These are phyloP conservation scores for Discostella stelligera DNA, from an alignment of 352 stramenopile species.

Conservation along the genomic window DNA sequence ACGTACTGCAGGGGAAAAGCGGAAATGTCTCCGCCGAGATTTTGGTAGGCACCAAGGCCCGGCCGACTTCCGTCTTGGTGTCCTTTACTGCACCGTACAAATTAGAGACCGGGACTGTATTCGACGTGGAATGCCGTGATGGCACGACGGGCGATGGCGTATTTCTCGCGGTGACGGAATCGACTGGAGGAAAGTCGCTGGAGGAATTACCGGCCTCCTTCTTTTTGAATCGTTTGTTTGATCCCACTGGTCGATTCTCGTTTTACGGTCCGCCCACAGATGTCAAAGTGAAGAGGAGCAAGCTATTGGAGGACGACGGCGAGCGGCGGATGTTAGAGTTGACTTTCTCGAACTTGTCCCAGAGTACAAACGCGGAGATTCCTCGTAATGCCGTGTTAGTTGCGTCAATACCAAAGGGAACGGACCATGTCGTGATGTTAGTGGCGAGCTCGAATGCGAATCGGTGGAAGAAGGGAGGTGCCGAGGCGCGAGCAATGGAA, in stretches of 20 bases:
- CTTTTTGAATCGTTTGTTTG: conserved; percentile 66
- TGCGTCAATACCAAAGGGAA: conserved; percentile 64
- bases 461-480: conserved; percentile 58
- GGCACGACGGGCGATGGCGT: conserved; percentile 64
- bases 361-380: conserved; percentile 75
- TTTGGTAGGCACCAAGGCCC: conserved; percentile 49
- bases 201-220: conserved; percentile 62
- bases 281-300: conserved; percentile 71
- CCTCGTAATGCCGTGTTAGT: conserved; percentile 57
- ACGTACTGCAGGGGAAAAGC: conserved; percentile 59
- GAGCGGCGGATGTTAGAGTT: conserved; percentile 54
- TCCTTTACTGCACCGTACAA: conserved; percentile 58
- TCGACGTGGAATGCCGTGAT: conserved; percentile 78
- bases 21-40: conserved; percentile 75
- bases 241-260: conserved; percentile 71
- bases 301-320: conserved; percentile 26
- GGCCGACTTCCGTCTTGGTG: conserved; percentile 53
- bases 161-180: conserved; percentile 69
- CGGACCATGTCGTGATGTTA: conserved; percentile 71
- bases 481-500: conserved; percentile 27
- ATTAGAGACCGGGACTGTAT: conserved; percentile 61
- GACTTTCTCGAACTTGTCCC: conserved; percentile 62
- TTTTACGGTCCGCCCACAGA: conserved; percentile 79
- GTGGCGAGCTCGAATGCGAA: conserved; percentile 52
- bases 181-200: conserved; percentile 55